Evolutionary conservation across 495 filamentous ascomycete species (phyloP), one percentile per base, ranked within the genome.

Genomic region (Xylaria palmicola): DNA sequence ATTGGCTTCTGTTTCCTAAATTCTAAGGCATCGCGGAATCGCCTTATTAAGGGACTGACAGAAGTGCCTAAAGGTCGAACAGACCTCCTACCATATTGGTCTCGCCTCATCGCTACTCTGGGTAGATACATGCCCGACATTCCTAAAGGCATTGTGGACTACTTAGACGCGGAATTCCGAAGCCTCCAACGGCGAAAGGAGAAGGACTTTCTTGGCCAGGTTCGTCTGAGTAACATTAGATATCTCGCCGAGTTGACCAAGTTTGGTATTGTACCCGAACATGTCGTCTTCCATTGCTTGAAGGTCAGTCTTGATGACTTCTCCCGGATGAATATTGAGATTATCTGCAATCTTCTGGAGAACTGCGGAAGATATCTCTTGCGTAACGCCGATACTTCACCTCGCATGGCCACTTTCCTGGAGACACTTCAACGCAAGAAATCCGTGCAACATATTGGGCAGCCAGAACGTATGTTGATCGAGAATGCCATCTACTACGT

Each of bases 401-500:
- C 93, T 9, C 83, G 95, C 36, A 98, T 97, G 94, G 79, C 81
- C 0, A 91, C 89, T 0, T 99, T 99, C 72, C 72, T 99, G 41
- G 94, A 99, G 75, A 98, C 93, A 0, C 79, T 99, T 27, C 89
- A 93, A 63, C 87, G 94, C 49, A 99, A 99, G 83, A 99, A 99
- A 74, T 85, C 87, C 13, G 92, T 93, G 9, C 93, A 97, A 70
- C 91, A 97, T 71, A 83, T 98, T 50, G 95, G 91, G 24, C 93
- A 96, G 65, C 92, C 96, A 68, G 94, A 99, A 73, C 87, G 92
- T 55, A 97, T 99, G 90, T 85, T 97, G 13, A 93, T 99, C 64
- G 94, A 99, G 70, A 99, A 99, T 72, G 94, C 94, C 17, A 86
- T 97, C 60, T 99, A 99, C 73, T 98, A 96, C 69, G 94, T 99